Base-by-base conservation (phyloP, 768 basidiomycete species). In the Mrakia blollopis region DNA sequence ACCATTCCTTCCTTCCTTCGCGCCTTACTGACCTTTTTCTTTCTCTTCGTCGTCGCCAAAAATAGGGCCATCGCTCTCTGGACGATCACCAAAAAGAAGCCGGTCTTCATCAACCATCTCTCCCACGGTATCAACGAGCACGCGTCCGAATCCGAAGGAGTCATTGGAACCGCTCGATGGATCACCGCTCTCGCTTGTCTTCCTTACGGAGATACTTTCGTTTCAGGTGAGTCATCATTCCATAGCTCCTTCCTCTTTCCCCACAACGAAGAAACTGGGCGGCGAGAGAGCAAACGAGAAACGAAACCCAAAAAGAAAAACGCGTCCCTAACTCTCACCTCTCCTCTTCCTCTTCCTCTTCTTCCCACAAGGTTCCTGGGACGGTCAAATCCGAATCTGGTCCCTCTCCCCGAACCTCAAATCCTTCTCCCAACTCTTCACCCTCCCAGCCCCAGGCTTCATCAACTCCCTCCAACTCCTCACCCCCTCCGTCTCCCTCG, bases 11-110 rank as follows among this genome's bases (percentile, higher is more conserved):
- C 25, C 9, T 50, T 35, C 37, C 1, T 4, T 21, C n/a, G n/a
- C n/a, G n/a, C n/a, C n/a, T 67, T 32, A 18, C 63, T 74, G 25
- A 39, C 32, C 25, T 14, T 21, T 23, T 0, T 10, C 72, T 0
- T n/a, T 10, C 72, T 6, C n/a, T 2, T 47, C 57, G 18, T 37
- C 25, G 9, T 67, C 60, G n/a, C 28, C 8, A 35, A 32, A 18
- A 10, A 0, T 78, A 94, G 95, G 0, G 91, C 94, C n/a, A 90
- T 99, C 81, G 92, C 88, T 78, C 87, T 99, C 6, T 99, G 96
- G 94, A 89, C 87, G 41, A 97, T 89, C 14, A 87, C 88, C 78
- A 96, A 94, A 87, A 98, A 98, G 86, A 98, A 98, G 84, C 93
- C 97, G 0, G 85, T 96, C 62, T 97, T 92, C 84, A 92, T 91